Evolutionary conservation across 495 filamentous ascomycete species (phyloP).

Genomic region (Daldinia vernicosa): DNA sequence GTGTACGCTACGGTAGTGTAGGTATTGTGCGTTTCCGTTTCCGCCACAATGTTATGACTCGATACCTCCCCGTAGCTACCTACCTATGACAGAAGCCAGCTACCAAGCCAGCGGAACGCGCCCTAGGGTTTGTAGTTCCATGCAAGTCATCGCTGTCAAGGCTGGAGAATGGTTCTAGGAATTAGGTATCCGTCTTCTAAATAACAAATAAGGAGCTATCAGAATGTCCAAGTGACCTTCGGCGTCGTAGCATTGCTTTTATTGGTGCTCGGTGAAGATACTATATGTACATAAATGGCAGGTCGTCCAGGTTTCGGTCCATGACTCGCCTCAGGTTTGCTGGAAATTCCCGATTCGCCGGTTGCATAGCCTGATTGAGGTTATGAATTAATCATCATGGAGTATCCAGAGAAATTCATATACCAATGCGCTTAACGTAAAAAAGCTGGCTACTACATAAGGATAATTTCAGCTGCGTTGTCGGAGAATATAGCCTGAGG

Average conservation of each 20-base stretch:
- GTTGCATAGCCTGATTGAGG: constrained; percentile 32
- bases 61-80: constrained; percentile 10
- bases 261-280: constrained; percentile 27
- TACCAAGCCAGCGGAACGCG: constrained; percentile 33
- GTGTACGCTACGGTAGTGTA: constrained; percentile 2
- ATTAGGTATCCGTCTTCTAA: not conserved
- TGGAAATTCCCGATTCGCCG: constrained; percentile 20
- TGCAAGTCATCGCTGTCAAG: constrained; percentile 33
- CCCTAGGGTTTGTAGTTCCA: constrained; percentile 28
- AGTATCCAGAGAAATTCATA: constrained; percentile 11
- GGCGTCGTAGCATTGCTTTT: constrained; percentile 8
- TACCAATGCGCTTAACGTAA: not conserved
- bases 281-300: not conserved
- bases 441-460: not conserved
- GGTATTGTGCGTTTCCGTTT: constrained; percentile 13
- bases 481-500: constrained; percentile 31
- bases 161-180: constrained; percentile 11
- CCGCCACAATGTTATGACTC: constrained; percentile 34
- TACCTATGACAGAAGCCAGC: constrained; percentile 7
- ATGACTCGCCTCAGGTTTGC: constrained; percentile 29
- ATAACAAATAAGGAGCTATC: not conserved
- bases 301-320: constrained; percentile 9
- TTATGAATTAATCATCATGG: constrained; percentile 12
- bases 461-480: constrained; percentile 24
- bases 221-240: constrained; percentile 1